phyloP scores from a whole-genome alignment of 139 green algal genomes.

The Picochlorum sp. region DNA sequence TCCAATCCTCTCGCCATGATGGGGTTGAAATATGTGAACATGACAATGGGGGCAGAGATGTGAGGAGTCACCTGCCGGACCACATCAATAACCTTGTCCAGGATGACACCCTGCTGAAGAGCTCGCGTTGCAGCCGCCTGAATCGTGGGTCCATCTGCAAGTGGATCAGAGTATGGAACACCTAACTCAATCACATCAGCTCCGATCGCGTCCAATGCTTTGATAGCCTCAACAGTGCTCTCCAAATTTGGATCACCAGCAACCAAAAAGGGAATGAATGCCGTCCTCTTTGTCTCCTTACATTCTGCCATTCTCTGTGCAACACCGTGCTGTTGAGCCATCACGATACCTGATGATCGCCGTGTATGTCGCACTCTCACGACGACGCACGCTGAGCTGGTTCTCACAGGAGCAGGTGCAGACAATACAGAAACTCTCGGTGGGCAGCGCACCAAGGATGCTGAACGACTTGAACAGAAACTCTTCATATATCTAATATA shows the following conservation, averaged over 20 bases:
- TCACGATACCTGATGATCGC: neutral
- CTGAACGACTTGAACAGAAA: too few relatives aligned
- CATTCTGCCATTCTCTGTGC: neutral
- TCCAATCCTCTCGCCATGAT: constrained; percentile 85
- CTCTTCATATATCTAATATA: too few relatives aligned
- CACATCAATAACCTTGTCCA: constrained; percentile 73
- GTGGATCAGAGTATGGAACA: constrained; percentile 86
- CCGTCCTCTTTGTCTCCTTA: constrained; percentile 33
- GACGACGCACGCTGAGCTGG: too few relatives aligned
- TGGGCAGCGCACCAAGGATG: neutral
- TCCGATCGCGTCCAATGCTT: constrained; percentile 47
- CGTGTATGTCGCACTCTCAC: too few relatives aligned
- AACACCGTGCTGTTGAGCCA: neutral
- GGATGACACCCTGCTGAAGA: constrained; percentile 62
- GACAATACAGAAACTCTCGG: neutral
- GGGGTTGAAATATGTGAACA: constrained; percentile 99
- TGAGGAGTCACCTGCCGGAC: constrained; percentile 38
- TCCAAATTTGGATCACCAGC: constrained; percentile 90
- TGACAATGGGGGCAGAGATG: constrained; percentile 78
- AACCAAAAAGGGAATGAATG: constrained; percentile 91
- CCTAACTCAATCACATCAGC: constrained; percentile 97
- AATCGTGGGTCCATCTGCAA: constrained; percentile 94
- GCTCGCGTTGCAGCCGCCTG: constrained; percentile 85
- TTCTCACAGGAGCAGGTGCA: too few relatives aligned
- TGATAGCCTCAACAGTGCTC: constrained; percentile 74